Evolutionary conservation across 2,329 filamentous ascomycete genomes (phyloP).

Genomic region (Ophiocordyceps sinensis): DNA sequence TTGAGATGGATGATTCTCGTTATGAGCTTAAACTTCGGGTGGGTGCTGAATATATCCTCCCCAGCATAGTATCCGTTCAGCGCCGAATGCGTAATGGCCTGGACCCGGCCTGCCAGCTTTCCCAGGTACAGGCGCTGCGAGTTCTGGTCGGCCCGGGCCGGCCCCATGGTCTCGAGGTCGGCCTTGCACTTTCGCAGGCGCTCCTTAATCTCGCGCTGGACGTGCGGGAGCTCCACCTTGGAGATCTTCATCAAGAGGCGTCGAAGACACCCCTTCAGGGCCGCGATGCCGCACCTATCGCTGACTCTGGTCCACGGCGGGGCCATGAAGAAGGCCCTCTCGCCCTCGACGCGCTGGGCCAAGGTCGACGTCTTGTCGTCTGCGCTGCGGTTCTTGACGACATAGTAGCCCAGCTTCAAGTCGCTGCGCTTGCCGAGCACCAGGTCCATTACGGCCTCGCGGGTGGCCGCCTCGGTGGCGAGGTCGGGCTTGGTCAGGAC

Average conservation of each 20-base stretch:
- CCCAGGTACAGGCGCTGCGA: conserved; percentile 22
- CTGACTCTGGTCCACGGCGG: conserved; percentile 19
- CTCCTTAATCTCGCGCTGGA: conserved; percentile 15
- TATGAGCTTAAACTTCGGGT: conserved; percentile 18
- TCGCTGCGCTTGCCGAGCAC: conserved; percentile 23
- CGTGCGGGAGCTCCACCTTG: conserved; percentile 21
- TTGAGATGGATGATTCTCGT: conserved; percentile 23
- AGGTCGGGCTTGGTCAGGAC: conserved; percentile 48
- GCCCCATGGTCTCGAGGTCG: conserved; percentile 15
- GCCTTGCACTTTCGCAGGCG: conserved; percentile 4
- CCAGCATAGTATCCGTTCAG: conserved; percentile 21
- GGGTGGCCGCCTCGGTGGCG: conserved; percentile 23
- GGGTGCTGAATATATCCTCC: conserved; percentile 12
- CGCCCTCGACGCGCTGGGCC: conserved; percentile 15
- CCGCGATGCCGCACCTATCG: conserved; percentile 17
- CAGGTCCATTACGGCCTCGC: conserved; percentile 24
- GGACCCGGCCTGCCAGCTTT: conserved; percentile 16
- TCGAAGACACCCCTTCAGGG: conserved; percentile 20
- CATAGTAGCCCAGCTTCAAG: conserved; percentile 30
- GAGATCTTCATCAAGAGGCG: conserved; percentile 25
- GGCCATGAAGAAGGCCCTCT: conserved; percentile 21
- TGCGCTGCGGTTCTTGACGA: conserved; percentile 32
- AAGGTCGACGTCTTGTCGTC: conserved; percentile 22
- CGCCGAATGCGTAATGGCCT: conserved; percentile 11
- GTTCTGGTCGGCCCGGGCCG: conserved; percentile 10